Evolutionary conservation across 1,139 yeast species (phyloP), one percentile per base, ranked within the genome.

Genomic region (Scheffersomyces parashehatae): DNA sequence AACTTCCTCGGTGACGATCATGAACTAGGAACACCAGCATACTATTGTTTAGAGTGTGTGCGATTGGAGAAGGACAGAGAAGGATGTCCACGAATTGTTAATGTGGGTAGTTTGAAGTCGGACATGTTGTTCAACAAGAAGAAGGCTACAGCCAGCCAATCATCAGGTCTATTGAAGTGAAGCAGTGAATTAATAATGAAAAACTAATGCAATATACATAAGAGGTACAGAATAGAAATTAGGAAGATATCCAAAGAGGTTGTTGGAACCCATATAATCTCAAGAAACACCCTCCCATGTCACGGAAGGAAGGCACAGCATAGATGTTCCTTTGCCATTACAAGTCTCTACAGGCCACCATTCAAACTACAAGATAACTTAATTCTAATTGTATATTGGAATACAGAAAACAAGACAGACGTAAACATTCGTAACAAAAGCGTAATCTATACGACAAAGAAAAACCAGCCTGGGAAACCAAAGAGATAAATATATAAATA

Each of bases 11-110:
- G 74, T 10, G 88, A 86, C 3, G 58, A 63, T 41, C 54, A 54
- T 15, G 73, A 67, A 39, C 51, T 51, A 29, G 77, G 77, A 2
- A 67, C 77, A 3, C 85, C 83, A 30, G 96, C 97, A 0, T 88
- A 73, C 59, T 93, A 89, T 64, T 91, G 99, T 59, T 75, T 81
- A 52, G 96, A 90, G 60, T 91, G 99, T 63, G 93, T 90, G 5
- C 61, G 81, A 38, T 59, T 81, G 38, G 98, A 90, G 56, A 83
- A 82, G 56, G 90, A 88, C 58, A 70, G 97, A 35, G 97, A 91
- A 60, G 99, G 99, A 1, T 91, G 99, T 67, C 98, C 98, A 0
- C 77, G 86, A 53, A 81, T 91, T 40, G 64, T 86, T 20, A 91
- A 90, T 57, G 70, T 89, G 42, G 97, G 98, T 3, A 80, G 89